These are phyloP conservation scores for Colletotrichum camelliae DNA, from an alignment of 2,329 filamentous ascomycete genomes.

Conservation along the genomic window DNA sequence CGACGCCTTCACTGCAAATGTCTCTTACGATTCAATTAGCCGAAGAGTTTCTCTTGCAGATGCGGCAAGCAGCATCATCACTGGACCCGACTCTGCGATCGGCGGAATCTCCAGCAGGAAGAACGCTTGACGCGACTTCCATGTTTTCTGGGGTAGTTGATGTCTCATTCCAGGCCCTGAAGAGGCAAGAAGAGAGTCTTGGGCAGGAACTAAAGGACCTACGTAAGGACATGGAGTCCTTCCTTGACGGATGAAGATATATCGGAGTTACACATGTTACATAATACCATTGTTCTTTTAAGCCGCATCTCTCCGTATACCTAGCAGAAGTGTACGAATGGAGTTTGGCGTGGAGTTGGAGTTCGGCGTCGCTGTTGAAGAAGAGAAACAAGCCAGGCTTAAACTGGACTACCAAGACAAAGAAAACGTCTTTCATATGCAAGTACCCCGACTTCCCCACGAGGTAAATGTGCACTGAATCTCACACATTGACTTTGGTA, in stretches of 20 bases:
- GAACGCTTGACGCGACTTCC: constrained; percentile 26
- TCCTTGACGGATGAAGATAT: constrained; percentile 28
- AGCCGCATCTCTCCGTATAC: neutral
- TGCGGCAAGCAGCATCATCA: constrained; percentile 35
- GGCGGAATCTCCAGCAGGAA: neutral
- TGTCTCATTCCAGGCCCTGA: constrained; percentile 29
- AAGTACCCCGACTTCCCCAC: constrained; percentile 14
- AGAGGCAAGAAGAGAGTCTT: constrained; percentile 38
- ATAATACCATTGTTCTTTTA: neutral
- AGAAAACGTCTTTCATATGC: constrained; percentile 19
- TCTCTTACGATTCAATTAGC: constrained; percentile 47
- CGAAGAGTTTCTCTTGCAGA: constrained; percentile 42
- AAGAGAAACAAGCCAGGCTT: constrained; percentile 3
- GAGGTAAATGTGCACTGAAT: constrained; percentile 4
- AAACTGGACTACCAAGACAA: constrained; percentile 13
- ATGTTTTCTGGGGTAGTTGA: constrained; percentile 37
- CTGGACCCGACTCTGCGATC: constrained; percentile 29
- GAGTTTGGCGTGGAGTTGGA: neutral
- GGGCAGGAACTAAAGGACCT: constrained; percentile 36
- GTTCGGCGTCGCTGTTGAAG: neutral
- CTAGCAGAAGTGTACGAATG: neutral
- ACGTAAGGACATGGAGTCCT: constrained; percentile 36
- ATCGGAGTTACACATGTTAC: neutral
- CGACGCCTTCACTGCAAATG: constrained; percentile 46
- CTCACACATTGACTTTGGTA: neutral